These are phyloP conservation scores for Salix dunnii DNA, from an alignment of 345 rosid genomes.

Conservation along the genomic window DNA sequence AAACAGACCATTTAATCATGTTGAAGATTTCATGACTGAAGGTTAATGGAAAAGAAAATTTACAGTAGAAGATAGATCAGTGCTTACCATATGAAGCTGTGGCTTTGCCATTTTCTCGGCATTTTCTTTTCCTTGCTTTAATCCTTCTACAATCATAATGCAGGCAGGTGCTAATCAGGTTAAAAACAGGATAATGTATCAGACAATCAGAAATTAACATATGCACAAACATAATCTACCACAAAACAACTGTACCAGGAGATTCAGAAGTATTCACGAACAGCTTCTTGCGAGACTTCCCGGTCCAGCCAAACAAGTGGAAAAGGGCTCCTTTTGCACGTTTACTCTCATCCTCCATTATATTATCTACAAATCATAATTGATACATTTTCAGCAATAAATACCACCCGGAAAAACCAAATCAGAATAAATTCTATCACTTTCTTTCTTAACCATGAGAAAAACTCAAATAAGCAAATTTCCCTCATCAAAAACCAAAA, in stretches of 20 bases:
- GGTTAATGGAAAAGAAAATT: slow-evolving; percentile 5
- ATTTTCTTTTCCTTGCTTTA: slow-evolving; percentile 45
- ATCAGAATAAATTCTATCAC: neutral
- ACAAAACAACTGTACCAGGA: slow-evolving; percentile 35
- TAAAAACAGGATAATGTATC: neutral
- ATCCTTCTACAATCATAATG: slow-evolving; percentile 32
- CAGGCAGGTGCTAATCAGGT: neutral
- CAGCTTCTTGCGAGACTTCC: slow-evolving; percentile 78
- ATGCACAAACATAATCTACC: neutral
- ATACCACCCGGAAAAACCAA: neutral
- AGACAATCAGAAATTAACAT: neutral
- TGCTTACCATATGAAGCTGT: slow-evolving; percentile 42
- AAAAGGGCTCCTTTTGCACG: slow-evolving; percentile 67
- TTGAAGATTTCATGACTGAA: neutral
- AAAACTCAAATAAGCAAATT: neutral
- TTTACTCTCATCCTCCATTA: slow-evolving; percentile 67
- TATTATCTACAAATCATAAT: slow-evolving; percentile 35
- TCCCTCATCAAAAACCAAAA: neutral
- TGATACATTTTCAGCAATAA: slow-evolving; percentile 6
- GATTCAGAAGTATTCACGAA: slow-evolving; percentile 43
- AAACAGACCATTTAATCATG: slow-evolving; percentile 12
- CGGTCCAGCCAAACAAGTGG: slow-evolving; percentile 80
- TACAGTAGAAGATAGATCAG: slow-evolving; percentile 1
- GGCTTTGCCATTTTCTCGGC: slow-evolving; percentile 26
- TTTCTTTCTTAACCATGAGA: neutral